Evolutionary conservation across 768 basidiomycete genomes (phyloP).

Genomic region (Trametes maxima): DNA sequence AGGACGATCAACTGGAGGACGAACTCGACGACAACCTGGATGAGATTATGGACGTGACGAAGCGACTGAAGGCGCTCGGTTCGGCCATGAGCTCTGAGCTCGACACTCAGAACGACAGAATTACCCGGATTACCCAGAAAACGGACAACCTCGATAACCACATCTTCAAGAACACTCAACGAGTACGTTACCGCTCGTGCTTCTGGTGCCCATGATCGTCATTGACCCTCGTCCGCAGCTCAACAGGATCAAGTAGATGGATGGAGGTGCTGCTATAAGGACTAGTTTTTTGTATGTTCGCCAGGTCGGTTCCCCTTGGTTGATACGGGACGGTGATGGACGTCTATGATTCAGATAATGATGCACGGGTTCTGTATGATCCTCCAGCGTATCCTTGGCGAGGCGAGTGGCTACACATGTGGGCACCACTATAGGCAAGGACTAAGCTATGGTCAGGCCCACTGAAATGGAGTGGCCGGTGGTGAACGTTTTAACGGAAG

Average conservation of each 20-base stretch:
- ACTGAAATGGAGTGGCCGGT: too few species aligned
- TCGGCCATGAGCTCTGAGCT: conserved; percentile 87
- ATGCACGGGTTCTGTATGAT: not conserved
- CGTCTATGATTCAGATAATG: not conserved
- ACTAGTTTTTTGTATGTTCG: not conserved
- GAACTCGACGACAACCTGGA: conserved; percentile 91
- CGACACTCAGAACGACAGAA: conserved; percentile 79
- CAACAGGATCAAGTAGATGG: conserved; percentile 39
- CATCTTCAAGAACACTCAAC: conserved; percentile 81
- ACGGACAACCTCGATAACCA: conserved; percentile 72
- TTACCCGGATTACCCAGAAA: conserved; percentile 79
- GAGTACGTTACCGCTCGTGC: conserved; percentile 46
- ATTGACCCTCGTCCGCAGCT: conserved; percentile 30
- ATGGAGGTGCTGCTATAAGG: not conserved
- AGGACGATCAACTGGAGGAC: conserved; percentile 94
- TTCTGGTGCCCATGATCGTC: conserved; percentile 1
- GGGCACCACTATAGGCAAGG: too few species aligned
- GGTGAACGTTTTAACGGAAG: too few species aligned
- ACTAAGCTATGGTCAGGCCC: too few species aligned
- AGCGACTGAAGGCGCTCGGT: conserved; percentile 76
- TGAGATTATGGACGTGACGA: conserved; percentile 79
- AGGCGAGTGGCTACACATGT: not conserved
- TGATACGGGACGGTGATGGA: not conserved
- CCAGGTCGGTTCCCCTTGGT: conserved; percentile 1
- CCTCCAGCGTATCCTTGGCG: not conserved